Evolutionary conservation across 2,329 filamentous ascomycete species (phyloP), one percentile per base, ranked within the genome.

Genomic region (Sporothrix curviconia): DNA sequence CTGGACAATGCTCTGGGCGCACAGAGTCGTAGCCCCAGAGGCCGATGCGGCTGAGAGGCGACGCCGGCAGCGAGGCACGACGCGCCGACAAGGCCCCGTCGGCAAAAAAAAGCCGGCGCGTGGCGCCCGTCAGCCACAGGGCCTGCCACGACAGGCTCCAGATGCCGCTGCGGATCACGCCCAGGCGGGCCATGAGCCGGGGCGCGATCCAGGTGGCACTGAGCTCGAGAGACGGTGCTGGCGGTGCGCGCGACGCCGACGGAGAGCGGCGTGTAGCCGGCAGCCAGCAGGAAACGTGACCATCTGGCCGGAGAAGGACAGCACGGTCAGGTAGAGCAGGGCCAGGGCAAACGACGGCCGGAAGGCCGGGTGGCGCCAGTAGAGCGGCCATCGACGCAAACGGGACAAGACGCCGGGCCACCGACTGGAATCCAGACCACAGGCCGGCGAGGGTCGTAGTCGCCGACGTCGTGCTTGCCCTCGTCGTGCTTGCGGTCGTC

Each of bases 131-230:
- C 4, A 85, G 70, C 62, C 78, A 83, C 3, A 73, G 57, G n/a
- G 86, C 73, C 66, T 90, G 86, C 80, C 84, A 88, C 56, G 79
- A 84, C 9, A 86, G 66, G 61, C 82, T 83, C 88, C 88, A 91
- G 3, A 90, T 74, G 0, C 87, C 88, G 0, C 80, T 77, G n/a
- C 88, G 74, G 7, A 89, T 73, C 1, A 78, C 71, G 0, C 84
- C 82, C 39, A 86, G 78, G 39, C 69, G 70, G 2, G 63, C 64
- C 75, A 83, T 84, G 14, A 85, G 66, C 56, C 72, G 70, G 0
- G 84, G 84, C 0, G 78, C 81, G 0, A 78, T 66, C 75, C 80
- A 85, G 0, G 85, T 87, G 0, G 84, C 83, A 7, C 72, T 72
- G 3, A 87, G 69, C 66, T 87, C 85, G 51, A n/a, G 83, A 76